Evolutionary conservation across 441 rosid species (phyloP), one percentile per base, ranked within the genome.

Genomic region (Gossypium laxum): DNA sequence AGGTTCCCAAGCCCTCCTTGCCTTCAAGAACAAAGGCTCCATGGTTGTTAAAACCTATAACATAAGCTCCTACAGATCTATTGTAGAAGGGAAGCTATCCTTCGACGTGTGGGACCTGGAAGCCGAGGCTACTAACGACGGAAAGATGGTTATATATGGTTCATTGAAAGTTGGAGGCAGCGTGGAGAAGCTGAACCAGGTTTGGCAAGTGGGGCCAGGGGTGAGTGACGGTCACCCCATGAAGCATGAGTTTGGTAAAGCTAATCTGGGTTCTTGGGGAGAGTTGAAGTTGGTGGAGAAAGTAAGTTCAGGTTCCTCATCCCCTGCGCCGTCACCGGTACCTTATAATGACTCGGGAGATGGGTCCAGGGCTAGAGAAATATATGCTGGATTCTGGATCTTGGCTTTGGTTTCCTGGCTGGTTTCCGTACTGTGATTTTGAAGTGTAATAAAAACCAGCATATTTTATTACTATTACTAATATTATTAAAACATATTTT

Each of bases 131-230:
- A 28, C 64, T 18, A 18, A 68, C 1, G 69, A 17, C 5, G 82
- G 85, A 1, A 73, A 60, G 2, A 67, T 82, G 32, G 78, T 67
- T 22, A 82, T 93, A 5, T 85, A 48, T 72, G 88, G 89, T 4
- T 77, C 84, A 3, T 68, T 91, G 59, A 89, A 88, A 72, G 82
- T 93, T 26, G 85, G 84, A 17, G 71, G 63, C 2, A 77, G 81
- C 8, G 48, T 63, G 14, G 79, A 75, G 70, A 80, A 72, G 57
- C 59, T 92, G 71, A 88, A 87, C 70, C 93, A 89, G 68, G 86
- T 92, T 10, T 92, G 98, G 98, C 96, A 92, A 77, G 85, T 86
- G 22, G 92, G 97, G 2, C 72, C 85, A 8, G 70, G 77, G 4
- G 87, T 84, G 21, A 59, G 72, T 1, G 43, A 48, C 14, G 88